Evolutionary conservation across 768 basidiomycete genomes (phyloP), one percentile per base, ranked within the genome.

Genomic region (Phylloporus sp.): DNA sequence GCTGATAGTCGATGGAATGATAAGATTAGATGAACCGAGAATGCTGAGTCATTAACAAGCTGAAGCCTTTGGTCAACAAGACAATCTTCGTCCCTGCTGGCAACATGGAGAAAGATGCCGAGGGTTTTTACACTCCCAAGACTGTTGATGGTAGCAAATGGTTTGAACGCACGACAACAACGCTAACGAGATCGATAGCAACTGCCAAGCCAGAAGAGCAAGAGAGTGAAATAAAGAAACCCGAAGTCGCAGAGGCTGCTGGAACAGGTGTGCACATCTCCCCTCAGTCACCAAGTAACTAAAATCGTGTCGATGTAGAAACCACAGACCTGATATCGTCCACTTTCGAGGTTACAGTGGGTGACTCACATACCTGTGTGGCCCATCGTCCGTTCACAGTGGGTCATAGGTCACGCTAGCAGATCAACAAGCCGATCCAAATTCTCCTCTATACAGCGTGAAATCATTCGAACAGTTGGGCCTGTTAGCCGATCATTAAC

Each of bases 381-480:
- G 18, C 29, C 3, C 20, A n/a, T 42, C 52, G 23, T 20, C 36
- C 12, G 32, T 56, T 57, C 46, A 56, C 45, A 46, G 42, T 27
- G 40, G 28, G 52, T 20, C 54, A 29, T 61, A 92, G 93, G 94
- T 99, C 56, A 98, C 94, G 18, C 80, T 98, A 52, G 94, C 94
- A 45, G 95, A 98, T 72, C 91, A 95, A 66, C 97, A 98, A 72
- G 84, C 80, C 26, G 91, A 99, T 65, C 90, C 93, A 35, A 86
- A 95, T 65, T 98, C 95, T n/a, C 97, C 95, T 4, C 72, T 99
- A 15, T 95, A 80, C 71, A 95, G 93, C 49, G 88, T 81, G 26
- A 95, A 97, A 69, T 85, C 88, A 0, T 99, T 99, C 57, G 94
- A 99, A 67, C 89, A 97, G 58, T 82, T 99, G 40, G 95, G 95